phyloP scores from a whole-genome alignment of 2,329 filamentous ascomycete species.

The Canariomyces notabilis region DNA sequence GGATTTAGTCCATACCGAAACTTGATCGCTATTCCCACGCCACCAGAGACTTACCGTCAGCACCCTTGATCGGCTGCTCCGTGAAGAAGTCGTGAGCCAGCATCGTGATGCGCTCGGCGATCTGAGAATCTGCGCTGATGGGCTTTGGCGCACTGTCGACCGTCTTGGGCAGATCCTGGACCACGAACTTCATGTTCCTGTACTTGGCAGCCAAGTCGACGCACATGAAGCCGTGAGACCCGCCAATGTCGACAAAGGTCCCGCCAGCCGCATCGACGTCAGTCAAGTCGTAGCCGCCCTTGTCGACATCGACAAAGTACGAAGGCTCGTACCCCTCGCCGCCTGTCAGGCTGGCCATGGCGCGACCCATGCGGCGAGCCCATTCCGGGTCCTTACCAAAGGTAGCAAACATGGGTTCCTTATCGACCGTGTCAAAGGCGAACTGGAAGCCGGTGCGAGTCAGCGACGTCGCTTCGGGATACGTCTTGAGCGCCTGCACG shows the following conservation, averaged over 20 bases:
- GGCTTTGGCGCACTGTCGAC: conserved; percentile 43
- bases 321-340: conserved; percentile 52
- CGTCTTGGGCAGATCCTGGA: conserved; percentile 49
- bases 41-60: conserved; percentile 44
- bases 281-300: conserved; percentile 46
- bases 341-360: conserved; percentile 50
- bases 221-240: conserved; percentile 53
- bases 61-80: conserved; percentile 47
- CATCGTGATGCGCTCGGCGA: conserved; percentile 38
- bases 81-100: conserved; percentile 54
- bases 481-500: conserved; percentile 38
- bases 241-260: conserved; percentile 55
- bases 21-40: not conserved
- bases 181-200: conserved; percentile 48
- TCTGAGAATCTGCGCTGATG: conserved; percentile 34
- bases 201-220: conserved; percentile 49
- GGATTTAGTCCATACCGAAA: not conserved
- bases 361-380: conserved; percentile 47
- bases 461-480: conserved; percentile 46
- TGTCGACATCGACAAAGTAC: conserved; percentile 42
- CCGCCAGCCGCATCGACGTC: conserved; percentile 40
- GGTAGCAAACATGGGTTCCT: conserved; percentile 51
- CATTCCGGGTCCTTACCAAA: conserved; percentile 44
- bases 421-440: conserved; percentile 45
- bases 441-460: conserved; percentile 48